Evolutionary conservation across 1,284 basidiomycete species (phyloP), one percentile per base, ranked within the genome.

Genomic region (Cutaneotrichosporon sp.): DNA sequence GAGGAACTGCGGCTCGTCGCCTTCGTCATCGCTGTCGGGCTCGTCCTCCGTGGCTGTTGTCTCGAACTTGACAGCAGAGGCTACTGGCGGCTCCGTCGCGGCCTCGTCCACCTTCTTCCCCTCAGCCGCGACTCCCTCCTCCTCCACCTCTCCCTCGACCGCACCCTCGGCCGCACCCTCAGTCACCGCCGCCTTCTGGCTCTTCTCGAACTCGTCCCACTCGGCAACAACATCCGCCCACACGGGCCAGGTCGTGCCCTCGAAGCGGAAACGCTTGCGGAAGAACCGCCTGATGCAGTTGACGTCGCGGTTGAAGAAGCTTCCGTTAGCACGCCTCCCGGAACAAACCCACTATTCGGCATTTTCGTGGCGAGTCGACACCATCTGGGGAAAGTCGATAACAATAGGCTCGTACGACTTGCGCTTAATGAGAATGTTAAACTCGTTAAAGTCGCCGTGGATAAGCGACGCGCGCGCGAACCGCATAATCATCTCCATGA

Each of bases 341-440:
- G 14, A 5, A 0, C 4, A 2, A 36, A 81, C 89, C 80, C 73
- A 95, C 92, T 90, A 97, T 83, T 98, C 96, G 11, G 96, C 97
- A 79, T 99, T 97, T 73, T 89, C 87, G 75, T 99, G 96, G 57
- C 94, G 90, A 42, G 92, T 96, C 83, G 91, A 94, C 79, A 99
- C 92, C 96, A 99, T 98, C 82, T 99, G 96, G 2, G 96, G 96
- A 77, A 99, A 99, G 82, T 99, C 97, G 72, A 99, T 99, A 40
- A 99, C 87, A 61, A 98, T 83, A 6, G 96, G 91, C 72, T 93
- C 89, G 49, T 84, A 85, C 26, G 61, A 59, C 61, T 88, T 88
- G 58, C 89, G 87, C 55, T 87, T 86, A 69, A 99, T 92, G 66
- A 99, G 87, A 72, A 99, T 93, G 80, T 99, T 99, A 84, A 99